Evolutionary conservation across 1,139 yeast species (phyloP).

Genomic region (Lodderomyces oxycetoniae): DNA sequence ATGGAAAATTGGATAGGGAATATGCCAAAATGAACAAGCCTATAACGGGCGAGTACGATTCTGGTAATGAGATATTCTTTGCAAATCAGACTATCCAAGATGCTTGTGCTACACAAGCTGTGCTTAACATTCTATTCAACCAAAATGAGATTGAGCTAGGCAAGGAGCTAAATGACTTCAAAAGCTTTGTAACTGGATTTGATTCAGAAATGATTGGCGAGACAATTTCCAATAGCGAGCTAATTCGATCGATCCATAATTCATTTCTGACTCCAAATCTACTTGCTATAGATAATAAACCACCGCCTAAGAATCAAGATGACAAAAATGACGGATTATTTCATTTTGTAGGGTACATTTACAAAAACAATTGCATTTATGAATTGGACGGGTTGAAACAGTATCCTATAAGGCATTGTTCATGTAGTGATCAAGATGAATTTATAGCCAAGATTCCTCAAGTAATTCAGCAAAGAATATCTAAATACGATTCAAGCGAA

Average conservation of each 20-base stretch:
- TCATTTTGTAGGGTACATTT: slow-evolving; percentile 59
- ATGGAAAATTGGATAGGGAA: slow-evolving; percentile 38
- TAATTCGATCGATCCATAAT: slow-evolving; percentile 56
- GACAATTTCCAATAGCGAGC: slow-evolving; percentile 57
- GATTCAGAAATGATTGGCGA: slow-evolving; percentile 62
- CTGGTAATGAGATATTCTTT: slow-evolving; percentile 43
- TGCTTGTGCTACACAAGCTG: slow-evolving; percentile 79
- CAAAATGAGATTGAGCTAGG: slow-evolving; percentile 41
- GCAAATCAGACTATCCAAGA: slow-evolving; percentile 66
- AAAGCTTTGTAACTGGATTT: slow-evolving; percentile 49
- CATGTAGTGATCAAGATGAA: slow-evolving; percentile 35
- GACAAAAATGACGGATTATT: slow-evolving; percentile 52
- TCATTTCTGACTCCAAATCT: slow-evolving; percentile 52
- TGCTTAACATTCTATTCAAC: slow-evolving; percentile 52
- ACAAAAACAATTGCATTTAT: slow-evolving; percentile 45
- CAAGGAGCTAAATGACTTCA: slow-evolving; percentile 44
- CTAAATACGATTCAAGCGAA: slow-evolving; percentile 44
- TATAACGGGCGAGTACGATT: slow-evolving; percentile 43
- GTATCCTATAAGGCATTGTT: slow-evolving; percentile 54
- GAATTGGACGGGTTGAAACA: slow-evolving; percentile 64
- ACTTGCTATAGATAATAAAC: slow-evolving; percentile 41
- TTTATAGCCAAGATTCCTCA: slow-evolving; percentile 41
- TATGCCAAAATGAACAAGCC: slow-evolving; percentile 30
- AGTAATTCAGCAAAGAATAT: slow-evolving; percentile 44
- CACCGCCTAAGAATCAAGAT: slow-evolving; percentile 25